These are phyloP conservation scores for Metschnikowia amazonensis DNA, from an alignment of 805 yeast genomes.

Conservation along the genomic window DNA sequence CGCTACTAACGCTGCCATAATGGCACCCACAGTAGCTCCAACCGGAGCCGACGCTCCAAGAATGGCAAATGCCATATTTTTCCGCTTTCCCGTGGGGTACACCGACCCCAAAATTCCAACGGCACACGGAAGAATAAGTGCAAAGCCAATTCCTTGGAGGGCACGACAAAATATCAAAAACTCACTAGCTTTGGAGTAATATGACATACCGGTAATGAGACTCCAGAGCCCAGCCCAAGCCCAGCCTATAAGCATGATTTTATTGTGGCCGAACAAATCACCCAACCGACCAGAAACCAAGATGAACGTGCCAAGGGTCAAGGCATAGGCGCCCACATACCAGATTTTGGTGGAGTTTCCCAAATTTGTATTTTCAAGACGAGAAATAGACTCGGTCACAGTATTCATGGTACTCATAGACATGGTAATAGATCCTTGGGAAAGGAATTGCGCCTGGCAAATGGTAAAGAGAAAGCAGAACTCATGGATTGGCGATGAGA, in stretches of 20 bases:
- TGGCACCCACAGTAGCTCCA: conserved; percentile 56
- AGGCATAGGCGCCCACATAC: conserved; percentile 69
- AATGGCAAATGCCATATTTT: conserved; percentile 51
- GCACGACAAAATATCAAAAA: conserved; percentile 56
- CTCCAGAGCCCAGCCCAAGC: conserved; percentile 55
- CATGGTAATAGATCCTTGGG: conserved; percentile 39
- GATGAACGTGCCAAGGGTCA: conserved; percentile 71
- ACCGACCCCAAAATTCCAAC: conserved; percentile 51
- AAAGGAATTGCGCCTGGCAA: conserved; percentile 31
- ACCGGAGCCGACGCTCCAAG: conserved; percentile 61
- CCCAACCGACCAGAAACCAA: conserved; percentile 67
- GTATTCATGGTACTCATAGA: conserved; percentile 37
- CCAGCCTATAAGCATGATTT: conserved; percentile 53
- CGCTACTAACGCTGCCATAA: conserved; percentile 47
- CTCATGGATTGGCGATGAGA: conserved; percentile 14
- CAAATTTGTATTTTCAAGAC: conserved; percentile 5
- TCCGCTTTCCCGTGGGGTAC: conserved; percentile 42
- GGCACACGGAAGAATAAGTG: conserved; percentile 56
- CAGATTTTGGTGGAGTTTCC: conserved; percentile 26
- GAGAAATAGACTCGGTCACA: conserved; percentile 26
- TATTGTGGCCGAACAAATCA: conserved; percentile 64
- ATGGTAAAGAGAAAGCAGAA: conserved; percentile 10
- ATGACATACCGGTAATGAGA: conserved; percentile 54
- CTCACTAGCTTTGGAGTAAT: conserved; percentile 44
- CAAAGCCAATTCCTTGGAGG: conserved; percentile 63